Base-by-base conservation (phyloP, 495 filamentous ascomycete species). In the Lasiosphaeria ovina region DNA sequence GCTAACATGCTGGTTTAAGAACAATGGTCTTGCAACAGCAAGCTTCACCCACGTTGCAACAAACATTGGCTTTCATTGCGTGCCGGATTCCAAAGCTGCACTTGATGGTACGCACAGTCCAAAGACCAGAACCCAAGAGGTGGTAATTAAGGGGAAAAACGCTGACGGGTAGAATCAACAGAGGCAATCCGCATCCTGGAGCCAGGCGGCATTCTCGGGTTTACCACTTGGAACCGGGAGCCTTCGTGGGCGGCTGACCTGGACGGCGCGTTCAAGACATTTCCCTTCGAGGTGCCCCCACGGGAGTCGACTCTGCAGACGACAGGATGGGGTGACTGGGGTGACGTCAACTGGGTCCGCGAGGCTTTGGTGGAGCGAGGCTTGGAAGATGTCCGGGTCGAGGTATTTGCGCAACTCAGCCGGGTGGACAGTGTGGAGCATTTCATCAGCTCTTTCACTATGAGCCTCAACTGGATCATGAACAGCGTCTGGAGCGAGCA, bases 51-150 rank as follows among this genome's bases (percentile, higher is more conserved):
- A 79, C 58, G 66, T 77, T 3, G 73, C 72, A 1, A 61, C 74
- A n/a, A 76, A 75, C 52, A 73, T 79, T 52, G 77, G 67, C 3
- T 73, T 77, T 52, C 77, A 79, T 51, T 61, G 78, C 11, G 67
- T 78, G 40, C 74, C 76, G 1, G 67, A 77, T 34, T 75, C 76
- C 8, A 68, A 72, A 34, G 68, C 66, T 2, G 77, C 74, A 1
- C 54, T 76, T 3, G 63, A 69, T 59, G 75, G 76, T 79, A 66
- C 54, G 66, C 45, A 47, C 2, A 36, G 10, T 32, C 6, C 32
- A 8, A 6, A 14, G 31, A 16, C 9, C 7, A 16, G 16, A 55
- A 47, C 16, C 36, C 2, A 16, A 42, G 8, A 12, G 9, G 32
- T 45, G 4, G 6, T 32, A 24, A 24, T 24, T 24, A 24, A 24